Evolutionary conservation across 768 basidiomycete species (phyloP), one percentile per base, ranked within the genome.

Genomic region (Crassisporium funariophilum): DNA sequence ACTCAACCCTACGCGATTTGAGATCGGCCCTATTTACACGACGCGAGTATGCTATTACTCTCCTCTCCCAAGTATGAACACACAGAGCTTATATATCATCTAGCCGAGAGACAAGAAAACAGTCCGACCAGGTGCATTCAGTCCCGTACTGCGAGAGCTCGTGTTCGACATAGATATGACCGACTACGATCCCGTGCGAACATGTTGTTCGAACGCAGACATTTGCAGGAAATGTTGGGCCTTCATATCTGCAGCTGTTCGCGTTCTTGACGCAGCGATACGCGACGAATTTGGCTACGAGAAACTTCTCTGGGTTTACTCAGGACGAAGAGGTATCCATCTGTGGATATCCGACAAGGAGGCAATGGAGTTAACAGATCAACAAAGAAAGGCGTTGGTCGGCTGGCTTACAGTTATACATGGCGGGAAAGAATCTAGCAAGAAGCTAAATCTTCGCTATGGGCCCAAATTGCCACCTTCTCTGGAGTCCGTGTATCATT

Each of bases 121-220:
- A 0, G 74, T 91, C 12, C 70, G 74, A 5, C 57, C 71, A 8
- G 82, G 82, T 9, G 72, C 84, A n/a, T 84, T 98, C 55, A 73
- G 77, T 35, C 93, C 97, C 0, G 64, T 81, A 24, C 79, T 82
- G 53, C 86, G 97, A 48, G 97, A 98, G 64, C 85, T 99, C 34
- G 95, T 98, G 0, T 97, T 99, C 64, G 97, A 99, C 82, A 98
- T 99, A 63, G 97, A 99, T 69, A 98, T 99, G 97, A 95, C 97
- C 12, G 97, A 99, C 69, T 99, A 98, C 69, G 95, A 99, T 64
- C 75, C 84, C 35, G 81, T 98, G 59, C 85, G 97, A 38, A 98
- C 94, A 1, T 99, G 97, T 68, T 98, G 97, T 70, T 84, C 85
- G 10, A 89, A 82, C 38, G 91, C 93, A 35, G 84, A 80, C 46